Base-by-base conservation (phyloP, 768 basidiomycete genomes). In the Sutorius australiensis region DNA sequence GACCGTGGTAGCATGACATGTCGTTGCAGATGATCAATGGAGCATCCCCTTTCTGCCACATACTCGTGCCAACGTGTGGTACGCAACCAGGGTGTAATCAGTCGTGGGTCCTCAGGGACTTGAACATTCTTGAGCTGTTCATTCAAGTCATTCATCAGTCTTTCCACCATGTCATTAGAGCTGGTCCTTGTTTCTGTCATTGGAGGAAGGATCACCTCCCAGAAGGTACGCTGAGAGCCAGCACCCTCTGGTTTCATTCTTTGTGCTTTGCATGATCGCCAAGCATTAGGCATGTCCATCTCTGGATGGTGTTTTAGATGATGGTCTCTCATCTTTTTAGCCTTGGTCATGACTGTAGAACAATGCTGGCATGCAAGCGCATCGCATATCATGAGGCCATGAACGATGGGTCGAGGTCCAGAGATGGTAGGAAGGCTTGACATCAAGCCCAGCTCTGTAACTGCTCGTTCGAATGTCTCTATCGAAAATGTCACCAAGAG, bases 301-400 rank as follows among this genome's bases (percentile, higher is more conserved):
- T 33, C 7, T 3, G 1, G 3, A 34, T 50, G 40, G 0, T 28
- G 1, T 3, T 16, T 6, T 1, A 12, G 1, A 1, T 48, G 32
- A 34, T 53, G 51, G 2, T 19, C 2, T 3, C n/a, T 36, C 33
- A 48, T 41, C 0, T 14, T 34, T 2, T 47, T 33, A 0, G 6
- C 0, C 5, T 6, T 6, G 0, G 8, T 27, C 5, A 8, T 9
- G 1, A 52, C 37, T 0, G 1, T 28, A 0, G 6, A 1, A 17
- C 51, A 52, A 0, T 39, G 30, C 1, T 8, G 7, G 6, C 51
- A 53, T 6, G 51, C 51, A 0, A 46, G 10, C 0, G 39, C 32
- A 27, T 48, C 33, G 1, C 3, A 5, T 0, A 53, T 4, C 0
- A 14, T 3, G 0, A 51, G 44, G 1, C 51, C 51, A 24, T 51